Conservation (phyloP, 345 rosid genomes). For the Punica granatum region DNA sequence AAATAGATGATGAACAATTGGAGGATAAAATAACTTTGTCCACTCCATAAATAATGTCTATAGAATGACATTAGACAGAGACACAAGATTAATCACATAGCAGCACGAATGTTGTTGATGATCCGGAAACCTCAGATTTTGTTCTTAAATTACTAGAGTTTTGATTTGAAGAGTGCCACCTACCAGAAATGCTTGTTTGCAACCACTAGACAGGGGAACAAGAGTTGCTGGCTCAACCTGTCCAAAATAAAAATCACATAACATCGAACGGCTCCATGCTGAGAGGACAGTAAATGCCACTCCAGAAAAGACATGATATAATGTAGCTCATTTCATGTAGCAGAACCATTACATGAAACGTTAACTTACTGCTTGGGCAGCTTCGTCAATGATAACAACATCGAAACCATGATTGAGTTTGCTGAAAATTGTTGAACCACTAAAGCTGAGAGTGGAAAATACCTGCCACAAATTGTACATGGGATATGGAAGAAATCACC, state of each 20-base stretch:
- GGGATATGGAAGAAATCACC: slow-evolving; percentile 8
- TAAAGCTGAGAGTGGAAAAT: slow-evolving; percentile 91
- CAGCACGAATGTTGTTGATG: neutral
- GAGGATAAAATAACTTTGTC: neutral
- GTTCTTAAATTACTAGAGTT: neutral
- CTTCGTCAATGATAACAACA: slow-evolving; percentile 96
- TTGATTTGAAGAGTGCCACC: neutral
- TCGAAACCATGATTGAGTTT: slow-evolving; percentile 70
- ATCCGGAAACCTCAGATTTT: neutral
- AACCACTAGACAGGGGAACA: slow-evolving; percentile 81
- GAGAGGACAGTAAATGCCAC: neutral
- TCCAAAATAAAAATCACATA: slow-evolving; percentile 10
- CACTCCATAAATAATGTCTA: neutral
- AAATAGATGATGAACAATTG: neutral
- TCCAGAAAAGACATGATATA: neutral
- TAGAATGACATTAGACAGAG: neutral
- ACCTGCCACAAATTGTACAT: slow-evolving; percentile 36
- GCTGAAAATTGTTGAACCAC: slow-evolving; percentile 70
- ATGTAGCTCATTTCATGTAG: neutral
- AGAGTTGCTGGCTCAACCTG: slow-evolving; percentile 99
- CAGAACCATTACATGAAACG: neutral
- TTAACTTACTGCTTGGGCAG: slow-evolving; percentile 92
- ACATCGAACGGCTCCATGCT: neutral
- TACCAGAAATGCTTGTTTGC: slow-evolving; percentile 99
- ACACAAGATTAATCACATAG: neutral